Conservation (phyloP, 1,139 yeast species). For the Magnusiomyces suaveolens region DNA sequence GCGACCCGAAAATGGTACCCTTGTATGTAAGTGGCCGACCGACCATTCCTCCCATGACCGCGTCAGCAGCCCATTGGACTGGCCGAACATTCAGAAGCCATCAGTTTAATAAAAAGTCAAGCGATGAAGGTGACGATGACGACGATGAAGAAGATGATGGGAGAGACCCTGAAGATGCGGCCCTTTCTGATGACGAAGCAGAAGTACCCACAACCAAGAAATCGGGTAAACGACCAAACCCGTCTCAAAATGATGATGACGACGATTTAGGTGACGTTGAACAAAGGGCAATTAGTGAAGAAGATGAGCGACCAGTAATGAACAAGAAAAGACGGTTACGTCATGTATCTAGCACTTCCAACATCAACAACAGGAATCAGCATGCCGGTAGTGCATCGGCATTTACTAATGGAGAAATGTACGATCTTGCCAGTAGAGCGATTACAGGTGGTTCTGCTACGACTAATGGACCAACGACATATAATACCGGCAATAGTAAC, state of each 20-base stretch:
- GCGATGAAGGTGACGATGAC: constrained; percentile 15
- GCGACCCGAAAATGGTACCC: constrained; percentile 2
- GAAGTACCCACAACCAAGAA: constrained; percentile 5
- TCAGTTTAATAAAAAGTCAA: background rate
- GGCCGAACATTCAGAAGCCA: background rate
- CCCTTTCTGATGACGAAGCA: constrained; percentile 23
- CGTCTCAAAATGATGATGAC: constrained; percentile 12
- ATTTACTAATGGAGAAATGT: background rate
- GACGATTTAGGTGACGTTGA: constrained; percentile 14
- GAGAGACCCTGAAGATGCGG: constrained; percentile 27
- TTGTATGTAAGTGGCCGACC: constrained; percentile 2
- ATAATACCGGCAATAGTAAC: too few species aligned
- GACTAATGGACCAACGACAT: background rate
- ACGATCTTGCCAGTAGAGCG: background rate
- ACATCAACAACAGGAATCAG: background rate
- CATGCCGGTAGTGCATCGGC: background rate
- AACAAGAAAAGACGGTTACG: constrained; percentile 5
- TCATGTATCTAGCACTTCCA: background rate
- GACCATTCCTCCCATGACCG: constrained; percentile 5
- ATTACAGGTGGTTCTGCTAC: background rate
- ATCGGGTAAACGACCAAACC: constrained; percentile 6
- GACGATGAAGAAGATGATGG: constrained; percentile 22
- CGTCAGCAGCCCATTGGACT: constrained; percentile 3
- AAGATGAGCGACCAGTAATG: constrained; percentile 13
- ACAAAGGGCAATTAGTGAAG: constrained; percentile 15